These are phyloP conservation scores for Wickerhamiella sorbophila DNA, from an alignment of 805 yeast species.

Conservation along the genomic window DNA sequence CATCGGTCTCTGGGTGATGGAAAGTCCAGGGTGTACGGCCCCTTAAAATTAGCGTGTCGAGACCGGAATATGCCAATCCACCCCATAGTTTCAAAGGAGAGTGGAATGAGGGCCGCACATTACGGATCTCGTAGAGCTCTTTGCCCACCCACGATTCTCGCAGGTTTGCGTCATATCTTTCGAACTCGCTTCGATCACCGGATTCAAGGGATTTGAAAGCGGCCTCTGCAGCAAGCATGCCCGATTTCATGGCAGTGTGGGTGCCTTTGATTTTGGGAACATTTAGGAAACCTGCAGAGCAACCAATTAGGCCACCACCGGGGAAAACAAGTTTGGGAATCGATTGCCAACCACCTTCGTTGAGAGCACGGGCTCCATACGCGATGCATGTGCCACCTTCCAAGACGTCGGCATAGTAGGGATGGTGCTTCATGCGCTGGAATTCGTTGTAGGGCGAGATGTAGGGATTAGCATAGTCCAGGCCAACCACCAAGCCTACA, in stretches of 20 bases:
- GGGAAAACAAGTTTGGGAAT: constrained; percentile 86
- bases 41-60: constrained; percentile 60
- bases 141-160: constrained; percentile 72
- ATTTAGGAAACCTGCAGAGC: constrained; percentile 91
- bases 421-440: constrained; percentile 86
- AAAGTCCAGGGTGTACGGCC: constrained; percentile 89
- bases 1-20: constrained; percentile 52
- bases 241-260: constrained; percentile 94
- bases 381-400: constrained; percentile 86
- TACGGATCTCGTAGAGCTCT: constrained; percentile 74
- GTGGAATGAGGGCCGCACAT: constrained; percentile 83
- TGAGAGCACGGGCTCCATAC: constrained; percentile 90
- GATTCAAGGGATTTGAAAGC: constrained; percentile 42
- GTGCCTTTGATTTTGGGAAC: constrained; percentile 97
- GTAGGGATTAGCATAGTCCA: constrained; percentile 91
- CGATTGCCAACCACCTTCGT: constrained; percentile 93
- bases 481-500: constrained; percentile 87
- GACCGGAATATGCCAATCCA: constrained; percentile 73
- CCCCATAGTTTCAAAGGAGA: constrained; percentile 61
- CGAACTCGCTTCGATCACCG: constrained; percentile 27
- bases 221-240: constrained; percentile 85
- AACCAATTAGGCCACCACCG: constrained; percentile 92
- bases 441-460: constrained; percentile 92
- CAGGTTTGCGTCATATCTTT: constrained; percentile 47
- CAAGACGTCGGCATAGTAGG: constrained; percentile 57